Evolutionary conservation across 495 filamentous ascomycete genomes (phyloP).

Genomic region (Parathielavia appendiculata): DNA sequence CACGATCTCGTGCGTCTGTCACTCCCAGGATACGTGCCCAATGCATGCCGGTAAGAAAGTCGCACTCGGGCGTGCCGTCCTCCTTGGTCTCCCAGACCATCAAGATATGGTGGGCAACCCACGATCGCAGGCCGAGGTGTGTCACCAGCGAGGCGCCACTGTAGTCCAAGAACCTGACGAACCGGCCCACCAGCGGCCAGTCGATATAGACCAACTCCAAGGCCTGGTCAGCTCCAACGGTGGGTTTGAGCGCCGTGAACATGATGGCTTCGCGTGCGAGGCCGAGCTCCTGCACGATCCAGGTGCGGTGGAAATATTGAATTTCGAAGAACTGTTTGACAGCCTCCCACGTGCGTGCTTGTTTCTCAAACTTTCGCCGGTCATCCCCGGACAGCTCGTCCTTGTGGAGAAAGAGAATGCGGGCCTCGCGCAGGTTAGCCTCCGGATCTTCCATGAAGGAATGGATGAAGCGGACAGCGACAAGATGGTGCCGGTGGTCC

Average conservation of each 20-base stretch:
- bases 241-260: slow-evolving; percentile 14
- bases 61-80: slow-evolving; percentile 16
- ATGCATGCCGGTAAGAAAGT: slow-evolving; percentile 22
- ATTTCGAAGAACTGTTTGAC: slow-evolving; percentile 19
- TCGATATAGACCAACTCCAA: slow-evolving; percentile 14
- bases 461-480: slow-evolving; percentile 19
- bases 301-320: slow-evolving; percentile 24
- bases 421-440: slow-evolving; percentile 5
- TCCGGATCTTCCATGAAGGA: slow-evolving; percentile 20
- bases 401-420: slow-evolving; percentile 17
- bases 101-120: slow-evolving; percentile 17
- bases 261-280: slow-evolving; percentile 18
- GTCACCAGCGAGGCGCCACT: slow-evolving; percentile 19
- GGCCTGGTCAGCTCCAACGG: neutral
- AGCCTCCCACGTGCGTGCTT: slow-evolving; percentile 16
- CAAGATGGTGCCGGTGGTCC: slow-evolving; percentile 6
- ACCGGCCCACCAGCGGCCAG: slow-evolving; percentile 18
- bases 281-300: slow-evolving; percentile 28
- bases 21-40: slow-evolving; percentile 21
- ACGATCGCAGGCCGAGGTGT: slow-evolving; percentile 17
- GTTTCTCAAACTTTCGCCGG: slow-evolving; percentile 11
- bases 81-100: slow-evolving; percentile 19
- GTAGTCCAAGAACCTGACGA: slow-evolving; percentile 17
- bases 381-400: slow-evolving; percentile 9
- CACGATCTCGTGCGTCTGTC: slow-evolving; percentile 20